These are phyloP conservation scores for Corylus avellana DNA, from an alignment of 306 rosid genomes.

Conservation along the genomic window DNA sequence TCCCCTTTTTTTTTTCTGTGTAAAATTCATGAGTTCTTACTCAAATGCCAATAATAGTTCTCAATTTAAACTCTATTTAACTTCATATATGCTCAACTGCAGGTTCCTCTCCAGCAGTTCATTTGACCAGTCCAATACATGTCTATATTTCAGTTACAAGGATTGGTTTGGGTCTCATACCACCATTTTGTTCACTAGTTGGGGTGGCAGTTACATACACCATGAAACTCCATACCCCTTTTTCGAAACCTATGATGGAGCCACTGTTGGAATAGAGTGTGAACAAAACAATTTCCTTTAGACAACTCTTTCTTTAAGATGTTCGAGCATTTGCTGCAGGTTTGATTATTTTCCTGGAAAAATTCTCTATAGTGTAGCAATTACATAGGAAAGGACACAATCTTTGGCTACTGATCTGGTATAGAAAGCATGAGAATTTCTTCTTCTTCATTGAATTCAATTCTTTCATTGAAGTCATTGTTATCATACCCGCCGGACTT, in stretches of 20 bases:
- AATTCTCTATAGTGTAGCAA: not conserved
- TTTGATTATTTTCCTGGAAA: not conserved
- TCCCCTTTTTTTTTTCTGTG: not conserved
- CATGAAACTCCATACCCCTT: constrained; percentile 65
- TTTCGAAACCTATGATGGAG: constrained; percentile 50
- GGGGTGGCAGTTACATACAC: constrained; percentile 63
- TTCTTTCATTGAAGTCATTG: not conserved
- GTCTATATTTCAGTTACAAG: constrained; percentile 61
- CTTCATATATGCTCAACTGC: constrained; percentile 29
- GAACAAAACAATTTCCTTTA: constrained; percentile 10
- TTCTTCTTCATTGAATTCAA: not conserved
- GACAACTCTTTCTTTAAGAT: not conserved
- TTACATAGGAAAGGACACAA: not conserved
- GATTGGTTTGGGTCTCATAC: constrained; percentile 80
- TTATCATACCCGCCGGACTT: not conserved
- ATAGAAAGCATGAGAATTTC: not conserved
- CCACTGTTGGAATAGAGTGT: constrained; percentile 56
- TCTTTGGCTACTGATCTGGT: not conserved
- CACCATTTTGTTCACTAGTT: constrained; percentile 62
- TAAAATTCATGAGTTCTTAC: constrained; percentile 7
- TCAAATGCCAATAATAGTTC: not conserved
- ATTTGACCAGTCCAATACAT: constrained; percentile 14
- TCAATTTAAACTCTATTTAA: not conserved
- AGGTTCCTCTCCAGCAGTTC: constrained; percentile 45
- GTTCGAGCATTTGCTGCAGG: not conserved